Evolutionary conservation across 208 protist species (phyloP).

Genomic region (Dictyostelium gargantuum): DNA sequence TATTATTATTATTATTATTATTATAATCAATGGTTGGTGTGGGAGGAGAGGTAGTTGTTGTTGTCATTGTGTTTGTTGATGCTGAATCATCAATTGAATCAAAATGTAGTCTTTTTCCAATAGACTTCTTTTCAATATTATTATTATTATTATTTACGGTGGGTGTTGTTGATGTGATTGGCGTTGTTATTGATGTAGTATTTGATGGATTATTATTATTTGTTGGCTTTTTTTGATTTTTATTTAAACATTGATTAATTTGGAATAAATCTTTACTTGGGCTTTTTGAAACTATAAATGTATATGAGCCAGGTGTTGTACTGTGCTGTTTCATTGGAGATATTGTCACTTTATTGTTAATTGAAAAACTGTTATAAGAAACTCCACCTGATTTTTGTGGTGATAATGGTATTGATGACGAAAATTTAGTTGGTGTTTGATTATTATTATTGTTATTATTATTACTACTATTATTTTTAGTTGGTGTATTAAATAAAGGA

Average conservation of each 20-base stretch:
- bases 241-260: conserved; percentile 16
- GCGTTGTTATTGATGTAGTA: background rate
- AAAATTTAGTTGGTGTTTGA: background rate
- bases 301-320: background rate
- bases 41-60: background rate
- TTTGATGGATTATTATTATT: background rate
- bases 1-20: background rate
- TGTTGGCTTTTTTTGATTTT: background rate
- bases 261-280: background rate
- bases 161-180: background rate
- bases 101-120: conserved; percentile 34
- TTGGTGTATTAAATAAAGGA: background rate
- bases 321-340: background rate
- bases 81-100: background rate
- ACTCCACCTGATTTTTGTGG: background rate
- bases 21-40: background rate
- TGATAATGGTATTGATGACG: background rate
- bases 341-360: background rate
- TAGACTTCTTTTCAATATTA: background rate
- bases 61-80: background rate
- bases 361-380: background rate
- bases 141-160: background rate
- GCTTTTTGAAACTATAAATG: background rate
- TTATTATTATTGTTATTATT: background rate
- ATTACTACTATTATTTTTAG: background rate